Evolutionary conservation across 108 stramenopile species (phyloP).

Genomic region (Skeletonema tropicum): DNA sequence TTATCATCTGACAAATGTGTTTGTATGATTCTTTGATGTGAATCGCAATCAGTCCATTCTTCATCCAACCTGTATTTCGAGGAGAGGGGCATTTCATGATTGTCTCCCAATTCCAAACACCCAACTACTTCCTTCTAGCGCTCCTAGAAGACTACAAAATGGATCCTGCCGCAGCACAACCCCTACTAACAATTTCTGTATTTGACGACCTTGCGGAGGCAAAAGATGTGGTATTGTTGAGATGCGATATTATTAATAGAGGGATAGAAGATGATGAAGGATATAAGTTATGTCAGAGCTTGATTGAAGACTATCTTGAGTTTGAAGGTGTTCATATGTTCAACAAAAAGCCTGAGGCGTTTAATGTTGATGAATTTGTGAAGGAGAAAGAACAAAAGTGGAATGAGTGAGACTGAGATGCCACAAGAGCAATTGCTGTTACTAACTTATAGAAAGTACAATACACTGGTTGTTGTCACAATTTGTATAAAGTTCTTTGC

Average conservation of each 20-base stretch:
- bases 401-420: slow-evolving; percentile 35
- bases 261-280: slow-evolving; percentile 81
- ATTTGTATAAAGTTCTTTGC: no score
- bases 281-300: slow-evolving; percentile 50
- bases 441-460: background rate
- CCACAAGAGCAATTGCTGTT: background rate
- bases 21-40: background rate
- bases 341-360: slow-evolving; percentile 70
- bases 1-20: background rate
- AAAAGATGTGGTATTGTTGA: slow-evolving; percentile 67
- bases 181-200: slow-evolving; percentile 74
- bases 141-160: slow-evolving; percentile 87
- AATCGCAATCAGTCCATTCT: slow-evolving; percentile 60
- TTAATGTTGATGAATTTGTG: slow-evolving; percentile 79
- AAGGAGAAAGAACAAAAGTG: slow-evolving; percentile 63
- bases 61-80: slow-evolving; percentile 85
- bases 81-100: slow-evolving; percentile 85
- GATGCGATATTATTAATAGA: slow-evolving; percentile 78
- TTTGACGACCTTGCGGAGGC: slow-evolving; percentile 75
- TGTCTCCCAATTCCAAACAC: slow-evolving; percentile 78
- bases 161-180: slow-evolving; percentile 81
- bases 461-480: no score
- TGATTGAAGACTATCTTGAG: slow-evolving; percentile 64
- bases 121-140: slow-evolving; percentile 76
- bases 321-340: slow-evolving; percentile 68